Base-by-base conservation (phyloP, 768 basidiomycete genomes). In the Suillus clintonianus region DNA sequence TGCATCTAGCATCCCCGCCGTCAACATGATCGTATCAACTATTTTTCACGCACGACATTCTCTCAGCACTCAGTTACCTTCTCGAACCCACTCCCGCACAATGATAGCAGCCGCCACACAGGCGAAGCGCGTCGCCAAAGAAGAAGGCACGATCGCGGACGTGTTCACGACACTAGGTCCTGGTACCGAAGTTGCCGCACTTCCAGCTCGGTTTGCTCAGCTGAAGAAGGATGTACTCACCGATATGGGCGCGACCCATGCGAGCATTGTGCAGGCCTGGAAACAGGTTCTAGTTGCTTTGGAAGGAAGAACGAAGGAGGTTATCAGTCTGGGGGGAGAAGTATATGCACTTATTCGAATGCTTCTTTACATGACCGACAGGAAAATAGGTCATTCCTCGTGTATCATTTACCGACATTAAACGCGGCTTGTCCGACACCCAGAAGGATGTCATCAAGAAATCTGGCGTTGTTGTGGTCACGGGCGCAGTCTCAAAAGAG, bases 201-300 rank as follows among this genome's bases (percentile, higher is more conserved):
- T 91, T 5, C 89, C 89, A 0, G 69, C 77, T 9, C 82, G 89
- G 0, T 92, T 91, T 64, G 67, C 80, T 0, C 80, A 82, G 7
- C 73, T 93, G 30, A 93, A 94, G 77, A 81, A 80, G 63, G 71
- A 74, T 32, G 64, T 91, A 0, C 84, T 83, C 74, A 74, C 65
- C 10, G 83, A 86, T 11, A 63, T 73, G 63, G 58, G 60, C 2
- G 62, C 64, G 4, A 43, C 62, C 0, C 62, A 65, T 0, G 64
- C 62, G 17, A 67, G 64, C 3, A 71, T 90, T 11, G 65, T 76
- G 8, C 73, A 82, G 64, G 81, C 81, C 51, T 91, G 89, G 89
- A 78, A 76, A 48, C 78, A 84, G 39, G 81, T 91, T 0, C 69
- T 90, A 8, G 65, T 65, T 0, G 85, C 83, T 55, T 77, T 90